Base-by-base conservation (phyloP, 768 basidiomycete genomes). In the Rubroboletus pulcherrimus region DNA sequence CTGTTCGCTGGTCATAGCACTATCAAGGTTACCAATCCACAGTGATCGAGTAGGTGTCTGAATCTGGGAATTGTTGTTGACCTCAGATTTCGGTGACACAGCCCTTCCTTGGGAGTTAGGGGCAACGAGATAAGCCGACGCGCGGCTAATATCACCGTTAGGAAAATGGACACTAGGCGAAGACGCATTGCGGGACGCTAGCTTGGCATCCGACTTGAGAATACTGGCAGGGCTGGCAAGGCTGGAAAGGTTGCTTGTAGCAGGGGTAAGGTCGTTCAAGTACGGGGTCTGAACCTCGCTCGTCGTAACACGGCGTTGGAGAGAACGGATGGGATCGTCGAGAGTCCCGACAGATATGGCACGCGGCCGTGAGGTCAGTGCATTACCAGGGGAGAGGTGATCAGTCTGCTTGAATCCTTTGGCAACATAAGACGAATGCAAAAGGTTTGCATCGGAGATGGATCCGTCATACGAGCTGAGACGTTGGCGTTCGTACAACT, bases 1-100 rank as follows among this genome's bases (percentile, higher is more conserved):
- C 67, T 97, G 92, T 68, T 95, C 92, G 64, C 92, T 91, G 2
- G 93, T 93, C 53, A 96, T 91, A 51, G 89, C 89, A 62, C 90
- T 91, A 71, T 98, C 97, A 48, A 99, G 78, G 73, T 98, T 98
- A 47, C 97, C 97, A 67, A 99, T 97, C 96, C 97, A 99, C 30
- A 99, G 77, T 34, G 93, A 95, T 49, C 97, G 87, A 11, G 96
- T 96, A 35, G 97, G 96, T 39, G 92, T 88, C 74, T 98, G 95
- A 51, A 87, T 82, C 66, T 93, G 90, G 12, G 84, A 82, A 35
- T 82, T 77, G 41, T 81, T 78, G 51, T 64, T 70, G 34, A 74
- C 78, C 72, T 92, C 89, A 38, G 86, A 79, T 71, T 92, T 93
- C 24, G 91, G 91, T 12, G 91, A 93, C 52, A 88, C 75, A n/a